Evolutionary conservation across 2,329 filamentous ascomycete species (phyloP).

Genomic region (Nigrospora osmanthi): DNA sequence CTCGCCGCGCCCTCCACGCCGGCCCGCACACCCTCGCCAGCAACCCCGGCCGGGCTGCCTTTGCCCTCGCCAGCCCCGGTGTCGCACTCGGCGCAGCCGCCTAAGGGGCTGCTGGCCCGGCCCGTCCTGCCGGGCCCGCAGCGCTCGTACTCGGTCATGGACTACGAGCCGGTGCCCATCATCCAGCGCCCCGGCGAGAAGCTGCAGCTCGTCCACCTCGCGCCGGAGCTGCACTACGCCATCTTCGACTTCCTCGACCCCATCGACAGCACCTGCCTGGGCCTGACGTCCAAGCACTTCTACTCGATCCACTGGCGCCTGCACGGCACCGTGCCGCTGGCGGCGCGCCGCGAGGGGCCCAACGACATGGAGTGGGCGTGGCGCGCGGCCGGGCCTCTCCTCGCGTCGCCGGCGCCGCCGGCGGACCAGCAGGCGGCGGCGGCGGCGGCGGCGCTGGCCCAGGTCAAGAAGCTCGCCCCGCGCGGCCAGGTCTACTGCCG

Average conservation of each 20-base stretch:
- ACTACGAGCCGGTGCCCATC: slow-evolving; percentile 46
- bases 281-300: slow-evolving; percentile 48
- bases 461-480: slow-evolving; percentile 40
- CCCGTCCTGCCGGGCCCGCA: slow-evolving; percentile 37
- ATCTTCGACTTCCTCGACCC: slow-evolving; percentile 57
- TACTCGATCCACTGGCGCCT: slow-evolving; percentile 51
- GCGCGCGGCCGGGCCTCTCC: slow-evolving; percentile 42
- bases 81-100: neutral
- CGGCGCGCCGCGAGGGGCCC: slow-evolving; percentile 48
- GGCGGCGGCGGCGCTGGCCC: slow-evolving; percentile 14
- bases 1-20: neutral
- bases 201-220: slow-evolving; percentile 43
- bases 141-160: slow-evolving; percentile 53
- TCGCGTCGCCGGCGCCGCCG: slow-evolving; percentile 19
- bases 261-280: slow-evolving; percentile 56
- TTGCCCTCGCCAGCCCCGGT: neutral
- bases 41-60: neutral
- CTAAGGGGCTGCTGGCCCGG: slow-evolving; percentile 11
- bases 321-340: slow-evolving; percentile 48
- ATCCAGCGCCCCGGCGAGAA: slow-evolving; percentile 37
- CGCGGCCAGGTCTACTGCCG: slow-evolving; percentile 54
- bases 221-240: slow-evolving; percentile 50
- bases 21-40: neutral
- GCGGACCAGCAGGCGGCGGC: slow-evolving; percentile 5
- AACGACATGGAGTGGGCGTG: slow-evolving; percentile 59